These are phyloP conservation scores for Leccinum truebloodii DNA, from an alignment of 768 basidiomycete species.

Conservation along the genomic window DNA sequence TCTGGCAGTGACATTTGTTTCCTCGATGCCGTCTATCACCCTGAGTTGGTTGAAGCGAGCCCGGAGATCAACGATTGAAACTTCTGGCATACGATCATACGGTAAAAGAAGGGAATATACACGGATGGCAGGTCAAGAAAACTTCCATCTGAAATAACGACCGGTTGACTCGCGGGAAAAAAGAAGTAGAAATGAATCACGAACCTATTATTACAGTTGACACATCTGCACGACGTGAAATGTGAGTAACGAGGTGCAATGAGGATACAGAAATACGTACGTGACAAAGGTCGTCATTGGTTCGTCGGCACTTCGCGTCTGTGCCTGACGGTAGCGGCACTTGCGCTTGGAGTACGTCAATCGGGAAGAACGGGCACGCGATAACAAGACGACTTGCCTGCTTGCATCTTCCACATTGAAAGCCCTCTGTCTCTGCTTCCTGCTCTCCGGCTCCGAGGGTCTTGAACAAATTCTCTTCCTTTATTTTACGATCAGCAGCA, in stretches of 20 bases:
- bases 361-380: not conserved
- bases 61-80: not conserved
- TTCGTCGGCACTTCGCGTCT: conserved; percentile 97
- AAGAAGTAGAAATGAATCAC: conserved; percentile 7
- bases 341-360: conserved; percentile 53
- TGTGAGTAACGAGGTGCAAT: conserved; percentile 1
- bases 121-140: conserved; percentile 44
- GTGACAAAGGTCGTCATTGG: conserved; percentile 98
- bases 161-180: conserved; percentile 1
- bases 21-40: no score
- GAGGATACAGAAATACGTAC: conserved; percentile 40
- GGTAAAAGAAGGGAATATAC: not conserved
- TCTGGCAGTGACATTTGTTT: no score
- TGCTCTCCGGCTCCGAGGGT: conserved; percentile 87
- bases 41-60: no score
- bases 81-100: not conserved
- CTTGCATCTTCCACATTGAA: conserved; percentile 96
- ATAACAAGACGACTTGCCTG: conserved; percentile 49
- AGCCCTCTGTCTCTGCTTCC: conserved; percentile 95
- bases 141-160: conserved; percentile 52
- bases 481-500: conserved; percentile 78
- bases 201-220: conserved; percentile 63
- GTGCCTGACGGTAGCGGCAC: conserved; percentile 92
- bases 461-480: conserved; percentile 85
- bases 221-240: conserved; percentile 45